Base-by-base conservation (phyloP, 2,329 filamentous ascomycete species). In the Pyricularia grisea region DNA sequence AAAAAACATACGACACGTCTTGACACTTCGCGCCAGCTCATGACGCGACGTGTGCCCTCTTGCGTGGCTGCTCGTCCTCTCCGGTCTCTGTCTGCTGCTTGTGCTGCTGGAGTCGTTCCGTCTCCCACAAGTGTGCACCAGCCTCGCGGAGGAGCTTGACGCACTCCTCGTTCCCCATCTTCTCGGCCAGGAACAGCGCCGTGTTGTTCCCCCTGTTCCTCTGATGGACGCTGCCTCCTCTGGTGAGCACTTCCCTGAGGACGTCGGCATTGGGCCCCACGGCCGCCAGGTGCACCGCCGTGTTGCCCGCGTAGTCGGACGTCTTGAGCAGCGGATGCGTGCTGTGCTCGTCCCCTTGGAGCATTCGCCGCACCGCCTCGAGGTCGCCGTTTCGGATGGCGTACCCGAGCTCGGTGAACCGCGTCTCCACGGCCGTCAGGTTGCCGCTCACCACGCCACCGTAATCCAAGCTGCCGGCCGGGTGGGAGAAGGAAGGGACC, bases 291-390 rank as follows among this genome's bases (percentile, higher is more conserved):
- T 88, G 86, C 55, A 87, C 78, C 4, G 83, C 84, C 30, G 92
- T 94, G 79, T 94, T 95, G 65, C 92, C 92, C 25, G 90, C 91
- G 76, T 94, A 94, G 79, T 95, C 92, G 33, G 87, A 86, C 71
- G 89, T 88, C 75, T 92, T 92, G 64, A 95, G 83, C 25, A 95
- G 82, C 79, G 85, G 87, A 69, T 85, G 77, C 70, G 76, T 74
- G 68, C 73, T 75, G 42, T 75, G 81, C 71, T 88, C 85, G 74
- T 92, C 89, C 63, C 85, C 85, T 55, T 87, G 85, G 70, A 94
- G 84, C 65, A 94, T 85, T 70, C 91, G 86, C 72, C 82, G 82
- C 25, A 93, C 90, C 25, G 86, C 84, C 64, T 82, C 80, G 66
- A 92, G 77, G 76, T 94, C 88, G 30, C 90, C 90, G 70, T 88